Percentiles rank a stretch among this genome's conserved stretches.
phyloP scores from a whole-genome alignment of 345 rosid species.

The Punica granatum region DNA sequence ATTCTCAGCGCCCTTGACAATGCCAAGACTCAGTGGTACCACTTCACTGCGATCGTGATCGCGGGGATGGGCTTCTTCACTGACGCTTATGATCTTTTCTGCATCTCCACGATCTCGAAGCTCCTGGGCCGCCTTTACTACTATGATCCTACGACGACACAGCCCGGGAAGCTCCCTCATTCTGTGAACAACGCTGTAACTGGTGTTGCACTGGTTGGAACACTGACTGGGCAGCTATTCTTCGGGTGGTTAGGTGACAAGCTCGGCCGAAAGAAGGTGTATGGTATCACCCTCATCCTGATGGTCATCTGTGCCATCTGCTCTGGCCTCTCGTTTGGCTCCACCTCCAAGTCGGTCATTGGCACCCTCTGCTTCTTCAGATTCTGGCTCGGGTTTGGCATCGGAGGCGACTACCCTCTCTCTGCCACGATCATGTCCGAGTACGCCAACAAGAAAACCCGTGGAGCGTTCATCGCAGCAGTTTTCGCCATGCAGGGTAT shows the following conservation, averaged over 20 bases:
- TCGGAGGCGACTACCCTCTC: constrained; percentile 83
- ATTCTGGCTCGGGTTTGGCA: constrained; percentile 72
- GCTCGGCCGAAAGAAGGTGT: constrained; percentile 51
- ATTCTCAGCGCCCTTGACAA: constrained; percentile 56
- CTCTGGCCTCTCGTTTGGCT: constrained; percentile 56
- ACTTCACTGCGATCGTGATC: constrained; percentile 48
- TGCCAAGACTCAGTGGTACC: constrained; percentile 58
- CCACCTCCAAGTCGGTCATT: constrained; percentile 27
- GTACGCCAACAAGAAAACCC: constrained; percentile 49
- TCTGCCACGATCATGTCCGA: constrained; percentile 73
- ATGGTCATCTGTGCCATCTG: constrained; percentile 52
- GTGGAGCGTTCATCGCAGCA: constrained; percentile 50
- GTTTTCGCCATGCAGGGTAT: constrained; percentile 65
- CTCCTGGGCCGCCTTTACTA: constrained; percentile 67
- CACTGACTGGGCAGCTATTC: constrained; percentile 45
- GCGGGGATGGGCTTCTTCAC: constrained; percentile 85
- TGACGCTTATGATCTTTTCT: constrained; percentile 72
- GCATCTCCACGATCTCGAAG: constrained; percentile 50
- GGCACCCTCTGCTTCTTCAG: constrained; percentile 59
- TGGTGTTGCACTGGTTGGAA: constrained; percentile 56
- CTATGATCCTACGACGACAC: constrained; percentile 21
- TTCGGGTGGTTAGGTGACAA: constrained; percentile 72
- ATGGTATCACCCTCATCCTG: constrained; percentile 46
- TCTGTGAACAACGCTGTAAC: constrained; percentile 30
- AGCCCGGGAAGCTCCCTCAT: constrained; percentile 36